A percentile compares a stretch with the other conserved stretches of the same genome.
Evolutionary conservation across 1,284 basidiomycete genomes (phyloP).

Genomic region (Sanghuangporus baumii): DNA sequence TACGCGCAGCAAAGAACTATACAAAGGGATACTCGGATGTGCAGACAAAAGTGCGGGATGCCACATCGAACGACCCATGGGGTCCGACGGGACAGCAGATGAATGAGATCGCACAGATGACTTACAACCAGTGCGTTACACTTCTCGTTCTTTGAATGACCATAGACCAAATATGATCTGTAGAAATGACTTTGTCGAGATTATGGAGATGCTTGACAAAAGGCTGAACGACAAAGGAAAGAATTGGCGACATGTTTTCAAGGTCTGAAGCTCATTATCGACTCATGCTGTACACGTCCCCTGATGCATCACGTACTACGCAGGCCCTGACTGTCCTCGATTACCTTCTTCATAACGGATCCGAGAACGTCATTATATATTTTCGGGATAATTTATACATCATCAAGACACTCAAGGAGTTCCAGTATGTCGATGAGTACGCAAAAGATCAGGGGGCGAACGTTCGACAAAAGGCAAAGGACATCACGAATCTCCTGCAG

Average conservation of each 20-base stretch:
- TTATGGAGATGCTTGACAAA: constrained; percentile 99
- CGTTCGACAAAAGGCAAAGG: constrained; percentile 98
- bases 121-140: constrained; percentile 89
- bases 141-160: background rate
- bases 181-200: constrained; percentile 97
- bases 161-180: background rate
- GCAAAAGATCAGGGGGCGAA: constrained; percentile 98
- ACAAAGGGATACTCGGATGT: constrained; percentile 94
- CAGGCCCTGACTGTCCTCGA: constrained; percentile 94
- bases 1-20: constrained; percentile 90
- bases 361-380: constrained; percentile 98
- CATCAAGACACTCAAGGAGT: constrained; percentile 99
- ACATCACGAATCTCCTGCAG: constrained; percentile 93
- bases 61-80: constrained; percentile 99
- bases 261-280: constrained; percentile 44
- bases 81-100: constrained; percentile 97
- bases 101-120: constrained; percentile 98
- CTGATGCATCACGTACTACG: constrained; percentile 7
- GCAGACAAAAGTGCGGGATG: constrained; percentile 94
- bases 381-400: constrained; percentile 98
- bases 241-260: constrained; percentile 99
- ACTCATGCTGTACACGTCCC: background rate
- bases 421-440: constrained; percentile 94
- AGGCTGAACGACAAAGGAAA: constrained; percentile 99
- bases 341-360: constrained; percentile 94